phyloP scores from a whole-genome alignment of 202 grass and related monocot species.

The Brachypodium distachyon region DNA sequence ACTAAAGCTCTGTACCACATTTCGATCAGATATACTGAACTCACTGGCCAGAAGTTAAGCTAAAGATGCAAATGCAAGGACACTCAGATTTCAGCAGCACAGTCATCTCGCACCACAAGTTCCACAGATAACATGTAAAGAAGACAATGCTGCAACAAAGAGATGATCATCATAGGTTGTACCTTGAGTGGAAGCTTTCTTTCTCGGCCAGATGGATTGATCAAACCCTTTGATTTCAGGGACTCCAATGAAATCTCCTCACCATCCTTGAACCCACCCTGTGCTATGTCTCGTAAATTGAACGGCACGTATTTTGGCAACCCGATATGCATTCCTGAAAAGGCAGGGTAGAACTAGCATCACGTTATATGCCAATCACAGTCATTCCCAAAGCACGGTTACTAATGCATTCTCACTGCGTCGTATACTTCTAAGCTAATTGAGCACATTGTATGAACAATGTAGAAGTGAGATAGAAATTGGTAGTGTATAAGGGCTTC shows the following conservation, averaged over 20 bases:
- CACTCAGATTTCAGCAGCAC: background rate
- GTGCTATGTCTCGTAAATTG: slow-evolving; percentile 81
- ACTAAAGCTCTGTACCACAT: background rate
- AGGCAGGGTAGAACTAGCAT: slow-evolving; percentile 9
- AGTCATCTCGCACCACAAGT: background rate
- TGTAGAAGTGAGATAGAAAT: background rate
- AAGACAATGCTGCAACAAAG: background rate
- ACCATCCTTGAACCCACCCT: slow-evolving; percentile 75
- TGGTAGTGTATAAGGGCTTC: background rate
- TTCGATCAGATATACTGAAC: background rate
- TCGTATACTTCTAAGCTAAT: background rate
- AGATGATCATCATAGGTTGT: background rate
- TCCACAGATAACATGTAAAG: background rate
- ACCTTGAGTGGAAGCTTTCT: slow-evolving; percentile 90
- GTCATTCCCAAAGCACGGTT: background rate
- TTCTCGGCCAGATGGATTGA: slow-evolving; percentile 92
- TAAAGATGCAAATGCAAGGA: background rate
- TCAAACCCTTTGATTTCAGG: slow-evolving; percentile 66
- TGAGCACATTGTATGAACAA: background rate
- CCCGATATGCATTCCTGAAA: slow-evolving; percentile 86
- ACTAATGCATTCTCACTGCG: background rate
- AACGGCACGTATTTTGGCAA: slow-evolving; percentile 86
- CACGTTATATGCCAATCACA: background rate
- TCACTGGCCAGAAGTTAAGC: background rate
- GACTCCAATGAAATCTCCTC: slow-evolving; percentile 87